These are phyloP conservation scores for Phytophthora crassamura DNA, from an alignment of 352 stramenopile species.

Conservation along the genomic window DNA sequence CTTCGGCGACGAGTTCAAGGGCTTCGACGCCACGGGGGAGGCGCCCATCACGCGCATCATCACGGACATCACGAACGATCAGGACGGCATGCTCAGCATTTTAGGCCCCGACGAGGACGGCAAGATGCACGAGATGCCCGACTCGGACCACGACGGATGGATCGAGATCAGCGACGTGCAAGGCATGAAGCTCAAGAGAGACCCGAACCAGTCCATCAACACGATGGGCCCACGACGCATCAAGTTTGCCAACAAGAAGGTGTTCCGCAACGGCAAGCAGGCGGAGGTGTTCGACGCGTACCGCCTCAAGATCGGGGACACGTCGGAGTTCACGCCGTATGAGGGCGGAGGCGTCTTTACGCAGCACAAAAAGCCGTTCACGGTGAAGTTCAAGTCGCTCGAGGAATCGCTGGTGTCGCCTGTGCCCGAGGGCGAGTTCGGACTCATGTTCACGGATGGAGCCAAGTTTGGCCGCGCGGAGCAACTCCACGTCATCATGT, in stretches of 20 bases:
- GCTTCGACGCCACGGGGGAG: slow-evolving; percentile 83
- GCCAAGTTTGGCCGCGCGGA: slow-evolving; percentile 89
- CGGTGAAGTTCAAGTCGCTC: slow-evolving; percentile 76
- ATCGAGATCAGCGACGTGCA: slow-evolving; percentile 87
- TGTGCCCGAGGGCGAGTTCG: slow-evolving; percentile 72
- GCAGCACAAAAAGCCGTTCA: slow-evolving; percentile 86
- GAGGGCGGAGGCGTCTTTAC: slow-evolving; percentile 82
- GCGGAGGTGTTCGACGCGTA: slow-evolving; percentile 88
- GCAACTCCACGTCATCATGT: slow-evolving; percentile 79
- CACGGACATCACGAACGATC: slow-evolving; percentile 87
- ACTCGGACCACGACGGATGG: slow-evolving; percentile 87
- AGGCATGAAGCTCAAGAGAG: slow-evolving; percentile 68
- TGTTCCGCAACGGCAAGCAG: slow-evolving; percentile 87
- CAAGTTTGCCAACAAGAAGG: slow-evolving; percentile 86
- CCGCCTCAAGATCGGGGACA: slow-evolving; percentile 84
- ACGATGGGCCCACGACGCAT: slow-evolving; percentile 76
- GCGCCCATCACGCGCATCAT: slow-evolving; percentile 89
- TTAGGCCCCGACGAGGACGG: slow-evolving; percentile 85
- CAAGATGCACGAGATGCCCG: slow-evolving; percentile 90
- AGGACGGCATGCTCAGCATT: slow-evolving; percentile 76
- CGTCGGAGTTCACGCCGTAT: slow-evolving; percentile 82
- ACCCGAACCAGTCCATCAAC: slow-evolving; percentile 80
- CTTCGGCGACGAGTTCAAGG: slow-evolving; percentile 79
- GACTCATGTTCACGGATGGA: slow-evolving; percentile 88
- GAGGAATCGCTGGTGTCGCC: slow-evolving; percentile 74